These are phyloP conservation scores for Sclerotinia subarctica DNA, from an alignment of 2,329 filamentous ascomycete genomes.

Conservation along the genomic window DNA sequence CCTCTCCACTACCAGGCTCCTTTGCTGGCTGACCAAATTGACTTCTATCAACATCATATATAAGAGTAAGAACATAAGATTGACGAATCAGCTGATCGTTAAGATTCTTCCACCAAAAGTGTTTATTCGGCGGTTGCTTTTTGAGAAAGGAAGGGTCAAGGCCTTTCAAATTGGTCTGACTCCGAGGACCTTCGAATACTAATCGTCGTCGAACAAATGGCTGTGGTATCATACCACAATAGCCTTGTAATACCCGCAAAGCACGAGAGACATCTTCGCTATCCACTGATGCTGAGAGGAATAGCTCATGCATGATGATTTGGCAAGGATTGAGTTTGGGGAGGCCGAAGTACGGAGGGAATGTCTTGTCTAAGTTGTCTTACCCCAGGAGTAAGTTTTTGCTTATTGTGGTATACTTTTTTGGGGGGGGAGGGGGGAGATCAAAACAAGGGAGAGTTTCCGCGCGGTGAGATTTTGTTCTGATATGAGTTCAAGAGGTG, in stretches of 20 bases:
- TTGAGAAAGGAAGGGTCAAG: constrained; percentile 28
- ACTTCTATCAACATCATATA: constrained; percentile 52
- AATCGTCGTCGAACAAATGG: constrained; percentile 50
- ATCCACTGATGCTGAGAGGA: constrained; percentile 53
- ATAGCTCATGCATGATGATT: constrained; percentile 55
- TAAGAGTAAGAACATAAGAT: constrained; percentile 55
- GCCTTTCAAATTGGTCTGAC: constrained; percentile 31
- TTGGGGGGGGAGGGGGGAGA: no score
- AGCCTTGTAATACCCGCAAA: constrained; percentile 53
- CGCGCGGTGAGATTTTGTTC: neutral
- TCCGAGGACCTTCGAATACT: constrained; percentile 50
- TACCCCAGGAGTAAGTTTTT: neutral
- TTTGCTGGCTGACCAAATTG: constrained; percentile 44
- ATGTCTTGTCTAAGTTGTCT: neutral
- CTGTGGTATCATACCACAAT: constrained; percentile 55
- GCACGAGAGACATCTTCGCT: constrained; percentile 49
- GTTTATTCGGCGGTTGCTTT: constrained; percentile 27
- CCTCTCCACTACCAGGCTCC: constrained; percentile 27
- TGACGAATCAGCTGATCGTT: constrained; percentile 54
- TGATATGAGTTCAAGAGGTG: neutral
- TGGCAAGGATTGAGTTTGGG: constrained; percentile 13
- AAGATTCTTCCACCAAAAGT: constrained; percentile 49
- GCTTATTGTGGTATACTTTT: neutral
- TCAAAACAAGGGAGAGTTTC: neutral
- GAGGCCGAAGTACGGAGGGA: constrained; percentile 14